phyloP scores from a whole-genome alignment of 2,329 filamentous ascomycete genomes.

The Grosmannia penicillata region DNA sequence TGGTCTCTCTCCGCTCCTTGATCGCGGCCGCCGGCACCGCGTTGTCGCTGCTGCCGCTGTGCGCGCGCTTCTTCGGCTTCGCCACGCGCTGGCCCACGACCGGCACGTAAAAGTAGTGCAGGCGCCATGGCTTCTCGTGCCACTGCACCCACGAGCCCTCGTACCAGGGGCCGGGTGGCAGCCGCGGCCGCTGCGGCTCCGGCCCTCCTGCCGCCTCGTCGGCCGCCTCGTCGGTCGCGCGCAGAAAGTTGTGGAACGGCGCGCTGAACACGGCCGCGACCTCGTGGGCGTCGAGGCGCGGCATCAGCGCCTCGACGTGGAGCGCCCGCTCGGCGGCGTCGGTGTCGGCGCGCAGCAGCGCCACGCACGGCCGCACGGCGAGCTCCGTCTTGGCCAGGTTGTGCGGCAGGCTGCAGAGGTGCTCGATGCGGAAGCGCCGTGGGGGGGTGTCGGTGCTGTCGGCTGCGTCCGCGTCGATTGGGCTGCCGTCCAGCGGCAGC shows the following conservation, averaged over 20 bases:
- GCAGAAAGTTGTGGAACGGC: conserved; percentile 72
- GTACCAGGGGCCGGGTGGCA: conserved; percentile 60
- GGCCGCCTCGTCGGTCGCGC: conserved; percentile 37
- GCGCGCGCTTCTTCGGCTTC: conserved; percentile 28
- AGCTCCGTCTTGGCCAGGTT: conserved; percentile 60
- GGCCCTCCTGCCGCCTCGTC: background rate
- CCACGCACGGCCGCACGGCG: conserved; percentile 61
- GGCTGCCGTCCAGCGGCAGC: conserved; percentile 51
- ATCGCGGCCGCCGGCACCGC: too few species aligned
- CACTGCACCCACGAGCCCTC: conserved; percentile 67
- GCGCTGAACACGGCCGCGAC: conserved; percentile 90
- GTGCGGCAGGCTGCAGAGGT: conserved; percentile 71
- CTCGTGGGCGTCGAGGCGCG: conserved; percentile 72
- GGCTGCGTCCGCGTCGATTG: background rate
- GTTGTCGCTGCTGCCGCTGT: background rate
- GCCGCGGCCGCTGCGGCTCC: conserved; percentile 12
- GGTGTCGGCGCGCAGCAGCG: conserved; percentile 40
- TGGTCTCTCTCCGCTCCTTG: too few species aligned
- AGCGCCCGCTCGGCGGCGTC: conserved; percentile 14
- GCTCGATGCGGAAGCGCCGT: conserved; percentile 67
- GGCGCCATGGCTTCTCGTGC: conserved; percentile 62
- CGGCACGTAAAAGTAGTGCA: conserved; percentile 89
- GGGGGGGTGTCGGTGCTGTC: conserved; percentile 39
- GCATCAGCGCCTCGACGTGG: conserved; percentile 50
- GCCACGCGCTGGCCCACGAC: conserved; percentile 55